phyloP scores from a whole-genome alignment of 768 basidiomycete genomes.

The Podaxis sp. region DNA sequence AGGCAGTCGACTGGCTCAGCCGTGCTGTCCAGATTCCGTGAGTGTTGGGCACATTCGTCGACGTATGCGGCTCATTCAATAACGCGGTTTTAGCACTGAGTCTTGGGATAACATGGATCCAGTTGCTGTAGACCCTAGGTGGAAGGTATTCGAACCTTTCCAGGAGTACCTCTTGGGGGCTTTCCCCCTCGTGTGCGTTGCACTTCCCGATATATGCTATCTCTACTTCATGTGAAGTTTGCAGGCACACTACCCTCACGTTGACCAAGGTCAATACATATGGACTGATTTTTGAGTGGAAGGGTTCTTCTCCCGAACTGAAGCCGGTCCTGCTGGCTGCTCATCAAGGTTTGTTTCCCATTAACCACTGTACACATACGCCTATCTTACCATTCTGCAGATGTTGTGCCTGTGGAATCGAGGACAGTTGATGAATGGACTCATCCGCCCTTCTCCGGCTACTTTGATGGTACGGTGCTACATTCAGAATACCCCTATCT shows the following conservation, averaged over 20 bases:
- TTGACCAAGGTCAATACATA: constrained; percentile 77
- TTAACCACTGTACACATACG: background rate
- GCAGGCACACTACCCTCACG: constrained; percentile 55
- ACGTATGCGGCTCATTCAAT: background rate
- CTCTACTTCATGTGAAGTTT: background rate
- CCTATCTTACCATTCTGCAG: constrained; percentile 28
- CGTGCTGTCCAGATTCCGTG: constrained; percentile 49
- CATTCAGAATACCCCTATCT: background rate
- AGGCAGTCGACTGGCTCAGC: constrained; percentile 46
- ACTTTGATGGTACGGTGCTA: constrained; percentile 48
- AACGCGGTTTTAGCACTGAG: constrained; percentile 42
- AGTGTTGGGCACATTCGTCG: constrained; percentile 16
- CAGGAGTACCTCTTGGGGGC: constrained; percentile 51
- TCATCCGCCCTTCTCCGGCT: constrained; percentile 63
- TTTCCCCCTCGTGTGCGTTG: constrained; percentile 65
- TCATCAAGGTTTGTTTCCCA: constrained; percentile 52
- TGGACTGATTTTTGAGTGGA: constrained; percentile 74
- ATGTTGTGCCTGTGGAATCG: constrained; percentile 68
- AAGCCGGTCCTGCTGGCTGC: constrained; percentile 72
- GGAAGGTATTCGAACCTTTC: constrained; percentile 53
- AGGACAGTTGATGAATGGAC: constrained; percentile 57
- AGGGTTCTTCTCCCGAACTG: constrained; percentile 56
- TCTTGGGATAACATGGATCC: constrained; percentile 50
- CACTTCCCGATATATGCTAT: background rate
- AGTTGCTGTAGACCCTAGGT: constrained; percentile 50